Conservation (phyloP, 2,329 filamentous ascomycete species). For the Whalleya microplaca region DNA sequence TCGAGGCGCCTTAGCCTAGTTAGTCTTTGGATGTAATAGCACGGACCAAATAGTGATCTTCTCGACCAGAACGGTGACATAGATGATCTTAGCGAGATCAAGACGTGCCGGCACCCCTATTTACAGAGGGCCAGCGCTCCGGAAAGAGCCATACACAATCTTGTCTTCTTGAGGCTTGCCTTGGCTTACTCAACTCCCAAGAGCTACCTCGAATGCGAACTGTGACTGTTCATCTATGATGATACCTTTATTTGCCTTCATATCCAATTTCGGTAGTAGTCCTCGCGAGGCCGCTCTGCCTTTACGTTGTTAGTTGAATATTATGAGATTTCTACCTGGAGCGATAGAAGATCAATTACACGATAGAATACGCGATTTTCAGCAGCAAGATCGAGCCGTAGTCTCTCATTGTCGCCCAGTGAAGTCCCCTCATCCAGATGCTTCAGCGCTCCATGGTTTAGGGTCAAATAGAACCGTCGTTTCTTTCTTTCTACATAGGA, state of each 20-base stretch:
- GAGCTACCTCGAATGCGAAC: constrained; percentile 56
- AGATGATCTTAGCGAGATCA: constrained; percentile 22
- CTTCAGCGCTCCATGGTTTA: constrained; percentile 65
- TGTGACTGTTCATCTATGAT: constrained; percentile 68
- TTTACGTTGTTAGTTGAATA: constrained; percentile 58
- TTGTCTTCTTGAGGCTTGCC: constrained; percentile 60
- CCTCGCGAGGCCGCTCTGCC: constrained; percentile 67
- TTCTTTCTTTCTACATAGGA: neutral
- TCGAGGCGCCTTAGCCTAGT: too few species aligned
- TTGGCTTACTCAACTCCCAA: constrained; percentile 50
- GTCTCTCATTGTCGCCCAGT: constrained; percentile 53
- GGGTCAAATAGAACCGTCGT: neutral
- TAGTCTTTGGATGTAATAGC: too few species aligned
- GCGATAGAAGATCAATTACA: constrained; percentile 41
- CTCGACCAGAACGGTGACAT: too few species aligned
- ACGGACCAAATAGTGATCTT: too few species aligned
- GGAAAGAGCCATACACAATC: constrained; percentile 67
- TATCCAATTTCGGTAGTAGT: constrained; percentile 49
- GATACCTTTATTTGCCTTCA: constrained; percentile 61
- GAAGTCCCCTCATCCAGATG: constrained; percentile 58
- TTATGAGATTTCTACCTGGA: constrained; percentile 57
- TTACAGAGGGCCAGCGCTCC: constrained; percentile 38
- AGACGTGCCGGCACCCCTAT: constrained; percentile 24
- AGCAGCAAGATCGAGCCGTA: constrained; percentile 40
- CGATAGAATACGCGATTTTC: constrained; percentile 58